A percentile compares a stretch with the other conserved stretches of the same genome.
phyloP scores from a whole-genome alignment of 306 rosid species.

The Prunus padus region DNA sequence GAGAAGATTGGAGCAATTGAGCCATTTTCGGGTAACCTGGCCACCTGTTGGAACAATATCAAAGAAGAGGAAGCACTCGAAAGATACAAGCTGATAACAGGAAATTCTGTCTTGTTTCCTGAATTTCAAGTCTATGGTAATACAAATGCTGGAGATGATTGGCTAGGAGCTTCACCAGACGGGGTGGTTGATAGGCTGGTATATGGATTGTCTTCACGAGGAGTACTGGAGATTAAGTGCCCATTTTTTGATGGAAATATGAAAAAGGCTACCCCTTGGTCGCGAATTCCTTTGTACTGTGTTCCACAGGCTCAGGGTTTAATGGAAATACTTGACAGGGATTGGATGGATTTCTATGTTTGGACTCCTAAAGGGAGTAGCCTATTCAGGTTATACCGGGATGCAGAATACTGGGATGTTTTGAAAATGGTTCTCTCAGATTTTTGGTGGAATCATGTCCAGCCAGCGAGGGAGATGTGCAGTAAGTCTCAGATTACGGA shows the following conservation, averaged over 20 bases:
- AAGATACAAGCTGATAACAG: conserved; percentile 76
- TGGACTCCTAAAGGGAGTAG: conserved; percentile 91
- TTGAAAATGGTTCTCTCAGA: conserved; percentile 63
- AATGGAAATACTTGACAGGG: conserved; percentile 80
- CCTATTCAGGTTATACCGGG: conserved; percentile 60
- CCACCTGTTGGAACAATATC: conserved; percentile 79
- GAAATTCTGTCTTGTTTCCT: conserved; percentile 67
- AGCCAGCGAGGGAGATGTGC: conserved; percentile 65
- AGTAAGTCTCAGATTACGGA: conserved; percentile 34
- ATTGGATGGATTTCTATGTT: conserved; percentile 87
- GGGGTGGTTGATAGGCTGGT: conserved; percentile 54
- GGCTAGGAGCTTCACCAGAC: conserved; percentile 89
- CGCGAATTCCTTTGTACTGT: conserved; percentile 59
- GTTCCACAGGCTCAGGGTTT: conserved; percentile 92
- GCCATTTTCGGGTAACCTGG: conserved; percentile 70
- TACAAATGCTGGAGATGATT: conserved; percentile 39
- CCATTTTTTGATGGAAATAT: conserved; percentile 62
- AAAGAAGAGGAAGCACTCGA: conserved; percentile 91
- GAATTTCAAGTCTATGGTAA: conserved; percentile 64
- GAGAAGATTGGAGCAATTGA: conserved; percentile 78
- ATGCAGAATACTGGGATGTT: conserved; percentile 61
- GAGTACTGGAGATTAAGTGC: conserved; percentile 79
- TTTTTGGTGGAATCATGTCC: conserved; percentile 87
- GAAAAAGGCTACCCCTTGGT: conserved; percentile 63
- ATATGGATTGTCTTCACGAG: conserved; percentile 62